phyloP scores from a whole-genome alignment of 495 filamentous ascomycete genomes.

The Trichoderma asperelloides region DNA sequence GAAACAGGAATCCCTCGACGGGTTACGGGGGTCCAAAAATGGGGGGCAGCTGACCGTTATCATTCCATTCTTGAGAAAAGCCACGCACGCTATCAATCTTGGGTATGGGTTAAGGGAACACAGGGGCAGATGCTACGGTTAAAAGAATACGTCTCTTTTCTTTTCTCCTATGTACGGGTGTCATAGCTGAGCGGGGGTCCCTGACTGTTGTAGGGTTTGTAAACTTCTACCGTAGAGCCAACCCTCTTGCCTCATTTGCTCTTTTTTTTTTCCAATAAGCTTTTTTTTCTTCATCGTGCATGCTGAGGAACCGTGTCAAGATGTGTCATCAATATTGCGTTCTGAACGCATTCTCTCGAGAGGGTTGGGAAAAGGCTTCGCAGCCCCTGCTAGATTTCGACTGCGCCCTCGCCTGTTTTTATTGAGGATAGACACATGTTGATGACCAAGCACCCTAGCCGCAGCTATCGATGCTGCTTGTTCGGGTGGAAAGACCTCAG shows the following conservation, averaged over 20 bases:
- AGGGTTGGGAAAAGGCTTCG: neutral
- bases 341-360: neutral
- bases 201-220: neutral
- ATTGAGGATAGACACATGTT: neutral
- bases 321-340: neutral
- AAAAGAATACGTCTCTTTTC: neutral
- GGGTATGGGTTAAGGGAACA: neutral
- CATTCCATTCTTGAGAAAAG: neutral
- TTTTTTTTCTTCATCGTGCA: neutral
- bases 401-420: neutral
- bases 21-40: neutral
- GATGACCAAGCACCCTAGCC: neutral
- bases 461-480: neutral
- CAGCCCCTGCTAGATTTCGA: neutral
- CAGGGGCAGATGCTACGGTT: neutral
- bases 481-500: neutral
- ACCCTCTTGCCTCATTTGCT: neutral
- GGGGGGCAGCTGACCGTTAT: neutral
- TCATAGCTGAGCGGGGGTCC: neutral
- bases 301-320: neutral
- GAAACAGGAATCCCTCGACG: neutral
- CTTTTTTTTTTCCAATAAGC: neutral
- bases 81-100: neutral
- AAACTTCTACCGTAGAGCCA: neutral
- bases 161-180: neutral